Base-by-base conservation (phyloP, 2,329 filamentous ascomycete genomes). In the Colletotrichum sp. region DNA sequence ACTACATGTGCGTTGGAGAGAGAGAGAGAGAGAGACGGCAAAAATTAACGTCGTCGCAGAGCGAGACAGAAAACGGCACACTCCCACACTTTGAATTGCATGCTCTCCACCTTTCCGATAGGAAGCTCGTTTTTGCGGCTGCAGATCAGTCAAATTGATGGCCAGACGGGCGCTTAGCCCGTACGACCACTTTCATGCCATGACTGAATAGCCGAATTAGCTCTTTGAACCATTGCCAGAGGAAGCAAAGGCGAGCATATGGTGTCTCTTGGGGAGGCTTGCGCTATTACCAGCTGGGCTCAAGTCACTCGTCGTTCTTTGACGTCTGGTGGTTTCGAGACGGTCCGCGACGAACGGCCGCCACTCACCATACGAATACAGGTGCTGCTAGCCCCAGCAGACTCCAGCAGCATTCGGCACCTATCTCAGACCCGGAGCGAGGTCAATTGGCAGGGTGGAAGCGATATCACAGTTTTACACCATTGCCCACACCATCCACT, bases 71-170 rank as follows among this genome's bases (percentile, higher is more conserved):
- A 49, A 39, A 44, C 26, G 44, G 24, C 39, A 52, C 44, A 63
- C 26, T 49, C 55, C 34, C 63, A 36, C 62, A 67, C 68, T 57
- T 44, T 21, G 44, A 44, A 15, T 6, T 57, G 21, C 32, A 24
- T 36, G n/a, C 60, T 30, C n/a, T 71, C 44, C 12, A 44, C 34
- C 49, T 65, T 64, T 66, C 24, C 49, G 36, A 62, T 69, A 73
- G 74, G 70, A 74, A 69, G n/a, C 55, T 57, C 44, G n/a, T 39
- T 44, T 5, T 68, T 68, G 65, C 59, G 64, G 74, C 64, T 76
- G 74, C 71, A 69, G 59, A 76, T 76, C 70, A 68, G 32, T 64
- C 16, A 57, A 39, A 63, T 62, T 60, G 55, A 76, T 71, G 73
- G 63, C 60, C 62, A 55, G 66, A 52, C 63, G 70, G 34, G 74